Evolutionary conservation across 1,284 basidiomycete genomes (phyloP).

Genomic region (Coriolopsis trogii): DNA sequence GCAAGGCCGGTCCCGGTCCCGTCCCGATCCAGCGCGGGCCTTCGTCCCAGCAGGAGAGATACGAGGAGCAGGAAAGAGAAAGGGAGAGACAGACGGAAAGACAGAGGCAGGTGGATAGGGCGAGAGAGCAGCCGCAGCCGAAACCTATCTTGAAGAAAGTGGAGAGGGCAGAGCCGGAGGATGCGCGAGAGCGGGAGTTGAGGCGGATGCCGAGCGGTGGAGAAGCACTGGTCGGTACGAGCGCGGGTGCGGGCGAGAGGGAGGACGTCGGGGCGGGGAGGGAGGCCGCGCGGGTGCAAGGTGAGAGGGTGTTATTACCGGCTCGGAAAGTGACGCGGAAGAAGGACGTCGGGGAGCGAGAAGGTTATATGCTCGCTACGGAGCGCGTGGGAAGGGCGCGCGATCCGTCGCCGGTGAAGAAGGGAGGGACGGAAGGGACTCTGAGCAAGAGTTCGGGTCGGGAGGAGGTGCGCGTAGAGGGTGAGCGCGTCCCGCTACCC

Average conservation of each 20-base stretch:
- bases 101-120: neutral
- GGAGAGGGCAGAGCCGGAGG: constrained; percentile 1
- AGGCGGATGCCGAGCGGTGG: constrained; percentile 14
- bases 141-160: neutral
- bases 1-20: neutral
- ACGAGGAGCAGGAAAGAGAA: constrained; percentile 2
- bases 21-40: constrained; percentile 3
- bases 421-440: neutral
- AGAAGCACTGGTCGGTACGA: constrained; percentile 7
- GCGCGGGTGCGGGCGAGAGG: neutral
- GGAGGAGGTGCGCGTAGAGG: neutral
- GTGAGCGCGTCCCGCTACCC: constrained; percentile 15
- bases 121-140: neutral
- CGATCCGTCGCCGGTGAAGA: neutral
- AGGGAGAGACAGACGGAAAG: neutral
- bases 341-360: neutral
- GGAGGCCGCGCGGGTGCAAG: constrained; percentile 13
- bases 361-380: neutral
- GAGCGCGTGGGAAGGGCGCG: neutral
- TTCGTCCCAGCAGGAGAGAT: constrained; percentile 5
- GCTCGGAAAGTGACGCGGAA: constrained; percentile 15
- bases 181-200: constrained; percentile 6
- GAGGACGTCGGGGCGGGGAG: neutral
- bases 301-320: constrained; percentile 17
- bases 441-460: neutral